Evolutionary conservation across 495 filamentous ascomycete genomes (phyloP), one percentile per base, ranked within the genome.

Genomic region (Neurospora sp.): DNA sequence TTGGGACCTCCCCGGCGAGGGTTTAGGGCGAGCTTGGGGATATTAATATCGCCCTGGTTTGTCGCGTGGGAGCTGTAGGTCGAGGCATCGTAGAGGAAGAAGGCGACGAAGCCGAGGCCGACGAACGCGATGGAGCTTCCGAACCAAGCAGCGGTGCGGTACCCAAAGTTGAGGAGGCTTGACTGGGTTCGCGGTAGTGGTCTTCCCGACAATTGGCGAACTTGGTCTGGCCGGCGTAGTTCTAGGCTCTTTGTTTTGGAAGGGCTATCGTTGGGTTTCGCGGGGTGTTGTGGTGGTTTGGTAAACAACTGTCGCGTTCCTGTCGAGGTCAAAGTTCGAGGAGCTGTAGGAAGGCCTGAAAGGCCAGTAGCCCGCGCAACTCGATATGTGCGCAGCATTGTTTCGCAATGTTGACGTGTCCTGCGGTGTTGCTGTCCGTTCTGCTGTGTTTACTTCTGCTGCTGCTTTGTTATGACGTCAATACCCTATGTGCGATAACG

Each of bases 41-140:
- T 91, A 66, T 90, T 88, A 75, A 97, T 89, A 76, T 98, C 95
- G 73, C 84, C 84, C 66, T 86, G 87, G 18, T 82, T 87, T 16
- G 27, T 35, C 0, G 87, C 82, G 69, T 88, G 84, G 74, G 93
- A 90, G 62, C 89, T 89, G 82, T 98, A 98, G 12, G 96, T 98
- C 69, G 89, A 92, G 18, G 93, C 91, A 86, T 99, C 96, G 82
- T 97, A 99, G 77, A 96, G 77, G 84, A 99, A 98, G 86, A 99
- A 97, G 14, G 87, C 92, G 38, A 93, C 78, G 4, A 98, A 86
- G 27, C 86, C 80, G 14, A 79, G 72, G 62, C 83, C 82, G 10
- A 88, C 6, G 44, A 88, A 79, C 0, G 81, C 78, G 37, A 87
- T 75, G 2, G 86, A 84, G 16, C 81, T 84, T 37, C 87, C 87